Evolutionary conservation across 139 green algal genomes (phyloP).

Genomic region (Astrephomene gubernaculifera): DNA sequence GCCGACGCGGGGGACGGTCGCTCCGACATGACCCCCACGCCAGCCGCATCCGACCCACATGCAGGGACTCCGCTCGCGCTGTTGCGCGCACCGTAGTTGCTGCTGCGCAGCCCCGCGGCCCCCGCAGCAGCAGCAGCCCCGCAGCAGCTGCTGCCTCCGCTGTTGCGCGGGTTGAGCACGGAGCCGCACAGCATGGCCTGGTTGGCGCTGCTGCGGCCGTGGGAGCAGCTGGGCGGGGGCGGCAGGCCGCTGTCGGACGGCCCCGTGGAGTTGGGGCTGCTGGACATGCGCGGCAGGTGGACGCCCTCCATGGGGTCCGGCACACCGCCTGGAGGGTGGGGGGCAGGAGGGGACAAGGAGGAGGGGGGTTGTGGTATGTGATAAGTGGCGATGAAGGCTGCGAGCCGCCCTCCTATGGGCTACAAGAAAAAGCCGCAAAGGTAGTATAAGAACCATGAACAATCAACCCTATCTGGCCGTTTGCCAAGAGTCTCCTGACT

Average conservation of each 20-base stretch:
- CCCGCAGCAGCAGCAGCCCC: not conserved
- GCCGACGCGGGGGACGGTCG: conserved; percentile 18
- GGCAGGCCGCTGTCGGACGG: not conserved
- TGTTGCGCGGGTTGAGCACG: not conserved
- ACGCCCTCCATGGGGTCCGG: not conserved
- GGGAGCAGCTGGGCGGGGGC: not conserved
- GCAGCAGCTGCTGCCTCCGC: not conserved
- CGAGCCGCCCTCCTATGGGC: no score
- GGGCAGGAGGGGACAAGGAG: no score
- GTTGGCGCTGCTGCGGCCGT: conserved; percentile 2
- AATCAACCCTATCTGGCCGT: no score
- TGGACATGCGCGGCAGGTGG: not conserved
- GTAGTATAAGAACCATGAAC: no score
- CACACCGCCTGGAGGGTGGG: no score
- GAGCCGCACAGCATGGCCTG: not conserved
- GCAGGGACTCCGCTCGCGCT: not conserved
- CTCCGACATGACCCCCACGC: conserved; percentile 1
- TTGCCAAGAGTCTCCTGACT: no score
- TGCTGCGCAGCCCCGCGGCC: not conserved
- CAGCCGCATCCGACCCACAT: not conserved
- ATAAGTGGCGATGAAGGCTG: no score
- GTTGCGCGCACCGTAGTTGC: not conserved
- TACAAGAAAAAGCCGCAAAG: no score
- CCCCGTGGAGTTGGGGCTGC: not conserved
- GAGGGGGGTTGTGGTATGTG: no score